These are phyloP conservation scores for Penicillium subrubescens DNA, from an alignment of 495 filamentous ascomycete species.

Conservation along the genomic window DNA sequence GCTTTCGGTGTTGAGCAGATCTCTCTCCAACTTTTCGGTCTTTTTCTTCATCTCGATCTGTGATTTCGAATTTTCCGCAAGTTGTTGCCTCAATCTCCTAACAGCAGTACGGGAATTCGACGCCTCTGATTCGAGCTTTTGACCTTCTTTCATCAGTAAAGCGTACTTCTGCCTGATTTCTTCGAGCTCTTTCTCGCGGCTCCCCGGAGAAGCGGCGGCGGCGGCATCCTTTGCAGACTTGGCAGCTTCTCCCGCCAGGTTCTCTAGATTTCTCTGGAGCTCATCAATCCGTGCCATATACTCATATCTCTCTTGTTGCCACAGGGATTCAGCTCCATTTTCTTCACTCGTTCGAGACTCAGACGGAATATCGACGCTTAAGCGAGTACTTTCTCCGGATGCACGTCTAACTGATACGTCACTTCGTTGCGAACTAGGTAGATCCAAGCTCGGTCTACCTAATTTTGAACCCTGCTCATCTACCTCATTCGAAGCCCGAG, in stretches of 20 bases:
- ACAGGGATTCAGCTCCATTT: slow-evolving; percentile 60
- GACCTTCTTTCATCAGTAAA: slow-evolving; percentile 87
- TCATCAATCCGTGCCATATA: slow-evolving; percentile 93
- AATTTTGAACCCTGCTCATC: slow-evolving; percentile 9
- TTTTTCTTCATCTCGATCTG: slow-evolving; percentile 50
- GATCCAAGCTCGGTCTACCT: slow-evolving; percentile 12
- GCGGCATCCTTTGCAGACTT: slow-evolving; percentile 69
- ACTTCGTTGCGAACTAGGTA: slow-evolving; percentile 10
- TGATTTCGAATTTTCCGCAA: slow-evolving; percentile 55
- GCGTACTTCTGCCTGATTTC: slow-evolving; percentile 92
- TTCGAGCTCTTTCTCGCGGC: slow-evolving; percentile 72
- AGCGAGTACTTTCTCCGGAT: slow-evolving; percentile 19
- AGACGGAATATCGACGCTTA: slow-evolving; percentile 16
- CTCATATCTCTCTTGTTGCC: slow-evolving; percentile 77
- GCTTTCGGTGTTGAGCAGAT: slow-evolving; percentile 57
- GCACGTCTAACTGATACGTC: slow-evolving; percentile 4
- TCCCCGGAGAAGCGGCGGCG: slow-evolving; percentile 60
- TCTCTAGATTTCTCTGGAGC: slow-evolving; percentile 85
- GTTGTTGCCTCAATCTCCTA: slow-evolving; percentile 79
- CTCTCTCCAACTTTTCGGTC: slow-evolving; percentile 68
- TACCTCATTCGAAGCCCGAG: slow-evolving; percentile 21
- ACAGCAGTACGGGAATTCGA: slow-evolving; percentile 72
- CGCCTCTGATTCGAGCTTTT: slow-evolving; percentile 83
- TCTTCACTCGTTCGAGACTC: slow-evolving; percentile 43
- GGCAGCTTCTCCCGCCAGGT: slow-evolving; percentile 76